Conservation (phyloP, 192 early-diverging fungal genomes). For the Dispira simplex region DNA sequence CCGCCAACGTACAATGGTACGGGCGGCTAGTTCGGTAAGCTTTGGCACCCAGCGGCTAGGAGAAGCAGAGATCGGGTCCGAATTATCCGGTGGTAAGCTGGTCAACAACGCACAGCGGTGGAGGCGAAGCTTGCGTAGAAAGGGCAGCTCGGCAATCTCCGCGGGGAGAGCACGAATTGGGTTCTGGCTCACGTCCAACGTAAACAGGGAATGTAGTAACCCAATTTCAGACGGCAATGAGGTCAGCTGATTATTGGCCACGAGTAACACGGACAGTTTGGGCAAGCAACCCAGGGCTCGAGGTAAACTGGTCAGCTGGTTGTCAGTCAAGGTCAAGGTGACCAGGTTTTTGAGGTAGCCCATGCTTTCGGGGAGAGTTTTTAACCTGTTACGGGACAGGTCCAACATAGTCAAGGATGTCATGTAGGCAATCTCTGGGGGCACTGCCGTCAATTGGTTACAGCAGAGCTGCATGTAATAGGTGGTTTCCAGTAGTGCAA, state of each 20-base stretch:
- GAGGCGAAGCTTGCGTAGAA: conserved; percentile 37
- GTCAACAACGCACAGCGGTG: conserved; percentile 36
- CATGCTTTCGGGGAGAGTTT: conserved; percentile 48
- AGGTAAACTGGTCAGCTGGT: conserved; percentile 47
- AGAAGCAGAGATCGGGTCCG: background rate
- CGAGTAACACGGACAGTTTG: conserved; percentile 44
- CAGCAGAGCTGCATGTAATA: conserved; percentile 61
- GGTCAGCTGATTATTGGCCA: conserved; percentile 42
- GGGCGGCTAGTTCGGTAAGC: conserved; percentile 60
- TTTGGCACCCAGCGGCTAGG: conserved; percentile 36
- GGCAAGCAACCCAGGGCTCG: conserved; percentile 37
- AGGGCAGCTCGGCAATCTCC: conserved; percentile 51
- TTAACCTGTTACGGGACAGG: conserved; percentile 46
- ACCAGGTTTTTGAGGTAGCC: conserved; percentile 42
- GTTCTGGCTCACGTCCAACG: conserved; percentile 50
- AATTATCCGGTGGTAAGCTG: conserved; percentile 20
- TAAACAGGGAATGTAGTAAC: conserved; percentile 35
- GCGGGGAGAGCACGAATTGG: conserved; percentile 49
- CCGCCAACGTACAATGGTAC: conserved; percentile 51
- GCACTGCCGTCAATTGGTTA: conserved; percentile 53
- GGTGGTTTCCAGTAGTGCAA: conserved; percentile 42
- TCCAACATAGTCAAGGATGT: conserved; percentile 45
- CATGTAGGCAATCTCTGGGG: conserved; percentile 58
- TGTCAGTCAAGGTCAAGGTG: conserved; percentile 45
- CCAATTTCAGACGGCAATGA: conserved; percentile 50